Conservation (phyloP, 2,329 filamentous ascomycete species). For the Elsinoe ampelina region DNA sequence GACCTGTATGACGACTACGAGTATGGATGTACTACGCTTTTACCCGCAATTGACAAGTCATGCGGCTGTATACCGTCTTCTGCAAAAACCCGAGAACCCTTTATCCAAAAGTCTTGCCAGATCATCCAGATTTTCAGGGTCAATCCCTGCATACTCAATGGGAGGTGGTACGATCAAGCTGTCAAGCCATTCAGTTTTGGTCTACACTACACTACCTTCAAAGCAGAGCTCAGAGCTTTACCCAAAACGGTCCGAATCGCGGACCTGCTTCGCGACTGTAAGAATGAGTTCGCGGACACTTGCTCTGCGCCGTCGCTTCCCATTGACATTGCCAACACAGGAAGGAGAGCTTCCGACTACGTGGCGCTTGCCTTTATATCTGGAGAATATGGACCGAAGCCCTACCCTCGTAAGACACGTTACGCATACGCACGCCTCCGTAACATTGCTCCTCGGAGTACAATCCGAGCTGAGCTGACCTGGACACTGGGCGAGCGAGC, state of each 20-base stretch:
- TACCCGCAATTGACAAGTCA: too few relatives aligned
- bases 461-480: conserved; percentile 28
- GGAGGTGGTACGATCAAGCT: too few relatives aligned
- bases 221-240: conserved; percentile 17
- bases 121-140: too few relatives aligned
- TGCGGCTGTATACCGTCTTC: too few relatives aligned
- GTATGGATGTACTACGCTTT: too few relatives aligned
- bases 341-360: conserved; percentile 41
- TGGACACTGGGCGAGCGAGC: conserved; percentile 43
- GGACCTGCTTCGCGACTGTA: conserved; percentile 29
- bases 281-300: conserved; percentile 31
- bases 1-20: too few relatives aligned
- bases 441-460: conserved; percentile 20
- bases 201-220: conserved; percentile 50
- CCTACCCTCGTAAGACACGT: conserved; percentile 45
- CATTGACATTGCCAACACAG: conserved; percentile 41
- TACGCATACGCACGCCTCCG: conserved; percentile 41
- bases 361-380: conserved; percentile 43
- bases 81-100: too few relatives aligned
- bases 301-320: conserved; percentile 36
- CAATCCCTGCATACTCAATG: too few relatives aligned
- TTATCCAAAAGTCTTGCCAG: too few relatives aligned
- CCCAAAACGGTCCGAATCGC: conserved; percentile 27
- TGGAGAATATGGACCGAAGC: conserved; percentile 40
- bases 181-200: conserved; percentile 50